Evolutionary conservation across 371 early-diverging fungal genomes (phyloP).

Genomic region (Haplosporangium sp.): DNA sequence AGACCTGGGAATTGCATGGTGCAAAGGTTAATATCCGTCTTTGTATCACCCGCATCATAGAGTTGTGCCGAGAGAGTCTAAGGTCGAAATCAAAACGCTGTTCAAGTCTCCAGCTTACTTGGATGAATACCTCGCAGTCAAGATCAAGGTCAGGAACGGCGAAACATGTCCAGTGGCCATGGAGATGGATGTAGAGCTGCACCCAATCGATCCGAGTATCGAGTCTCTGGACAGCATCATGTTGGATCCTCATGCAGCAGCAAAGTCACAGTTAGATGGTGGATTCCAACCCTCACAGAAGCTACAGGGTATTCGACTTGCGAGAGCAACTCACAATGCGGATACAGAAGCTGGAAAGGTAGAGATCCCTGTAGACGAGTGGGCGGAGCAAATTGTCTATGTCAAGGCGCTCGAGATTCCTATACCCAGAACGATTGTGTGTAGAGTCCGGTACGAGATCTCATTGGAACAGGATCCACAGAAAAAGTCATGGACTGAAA

Average conservation of each 20-base stretch:
- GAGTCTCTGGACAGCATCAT: conserved; percentile 41
- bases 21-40: neutral
- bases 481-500: conserved; percentile 40
- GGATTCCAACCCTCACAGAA: neutral
- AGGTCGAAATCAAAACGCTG: conserved; percentile 63
- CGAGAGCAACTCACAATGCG: neutral
- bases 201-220: conserved; percentile 43
- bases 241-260: conserved; percentile 26
- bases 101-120: conserved; percentile 74
- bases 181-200: conserved; percentile 55
- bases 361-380: conserved; percentile 33
- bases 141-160: conserved; percentile 68
- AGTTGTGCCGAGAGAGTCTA: conserved; percentile 74
- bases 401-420: conserved; percentile 46
- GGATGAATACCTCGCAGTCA: conserved; percentile 75
- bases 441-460: conserved; percentile 46
- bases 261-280: conserved; percentile 1
- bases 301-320: conserved; percentile 16
- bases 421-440: conserved; percentile 40
- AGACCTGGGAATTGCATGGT: neutral
- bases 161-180: conserved; percentile 58
- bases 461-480: conserved; percentile 24
- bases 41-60: conserved; percentile 41
- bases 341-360: neutral
- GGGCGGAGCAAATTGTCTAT: conserved; percentile 44